A percentile compares a stretch with the other conserved stretches of the same genome.
phyloP scores from a whole-genome alignment of 2,329 filamentous ascomycete genomes.

The Diplodia mutila region DNA sequence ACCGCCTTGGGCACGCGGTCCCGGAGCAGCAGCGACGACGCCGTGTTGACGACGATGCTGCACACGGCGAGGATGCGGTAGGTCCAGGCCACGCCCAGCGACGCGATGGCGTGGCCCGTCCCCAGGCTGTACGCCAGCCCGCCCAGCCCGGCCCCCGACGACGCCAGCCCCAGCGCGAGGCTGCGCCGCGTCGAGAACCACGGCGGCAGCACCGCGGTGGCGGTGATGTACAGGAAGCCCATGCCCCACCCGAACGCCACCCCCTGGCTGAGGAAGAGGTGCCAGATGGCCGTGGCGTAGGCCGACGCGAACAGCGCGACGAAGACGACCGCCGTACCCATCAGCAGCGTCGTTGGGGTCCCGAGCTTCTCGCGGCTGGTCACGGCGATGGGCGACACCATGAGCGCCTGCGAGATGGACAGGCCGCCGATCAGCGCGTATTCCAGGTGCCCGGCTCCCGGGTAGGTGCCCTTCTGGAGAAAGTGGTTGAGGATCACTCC shows the following conservation, averaged over 20 bases:
- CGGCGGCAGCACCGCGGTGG: slow-evolving; percentile 40
- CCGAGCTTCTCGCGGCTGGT: slow-evolving; percentile 25
- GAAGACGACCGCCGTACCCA: slow-evolving; percentile 37
- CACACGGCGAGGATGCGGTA: slow-evolving; percentile 39
- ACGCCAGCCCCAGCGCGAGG: slow-evolving; percentile 43
- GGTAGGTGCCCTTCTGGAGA: background rate
- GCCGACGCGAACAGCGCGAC: slow-evolving; percentile 38
- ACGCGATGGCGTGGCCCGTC: slow-evolving; percentile 36
- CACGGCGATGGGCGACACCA: slow-evolving; percentile 35
- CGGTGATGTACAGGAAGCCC: slow-evolving; percentile 42
- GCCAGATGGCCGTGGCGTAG: slow-evolving; percentile 40
- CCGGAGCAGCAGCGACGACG: slow-evolving; percentile 34
- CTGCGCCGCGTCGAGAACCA: slow-evolving; percentile 44
- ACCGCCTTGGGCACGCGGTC: slow-evolving; percentile 29
- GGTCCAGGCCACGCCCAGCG: slow-evolving; percentile 34
- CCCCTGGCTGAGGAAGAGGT: slow-evolving; percentile 41
- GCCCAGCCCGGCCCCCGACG: slow-evolving; percentile 42
- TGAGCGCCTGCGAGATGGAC: slow-evolving; percentile 34
- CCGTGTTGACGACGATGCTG: slow-evolving; percentile 31
- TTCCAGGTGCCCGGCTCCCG: slow-evolving; percentile 34
- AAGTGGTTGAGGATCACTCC: slow-evolving; percentile 21
- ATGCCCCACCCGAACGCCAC: slow-evolving; percentile 42
- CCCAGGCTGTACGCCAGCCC: slow-evolving; percentile 36
- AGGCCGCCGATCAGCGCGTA: slow-evolving; percentile 44
- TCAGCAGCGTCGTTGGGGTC: slow-evolving; percentile 33